Evolutionary conservation across 2,329 filamentous ascomycete species (phyloP).

Genomic region (Cryoendolithus antarcticus): DNA sequence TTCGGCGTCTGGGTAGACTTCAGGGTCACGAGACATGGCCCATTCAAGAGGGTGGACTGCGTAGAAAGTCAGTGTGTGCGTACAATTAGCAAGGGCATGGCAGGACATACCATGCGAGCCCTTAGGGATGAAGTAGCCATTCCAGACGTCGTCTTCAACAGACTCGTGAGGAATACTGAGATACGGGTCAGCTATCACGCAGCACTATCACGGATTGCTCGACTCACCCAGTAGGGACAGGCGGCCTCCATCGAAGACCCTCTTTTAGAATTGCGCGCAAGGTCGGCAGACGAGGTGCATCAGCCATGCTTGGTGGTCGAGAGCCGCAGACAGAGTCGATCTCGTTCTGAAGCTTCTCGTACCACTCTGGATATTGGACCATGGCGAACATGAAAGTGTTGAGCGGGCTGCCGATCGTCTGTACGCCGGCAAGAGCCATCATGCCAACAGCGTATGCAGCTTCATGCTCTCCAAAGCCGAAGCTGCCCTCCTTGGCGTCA

Average conservation of each 20-base stretch:
- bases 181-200: not conserved
- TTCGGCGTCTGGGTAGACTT: conserved; percentile 5
- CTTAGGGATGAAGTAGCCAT: conserved; percentile 20
- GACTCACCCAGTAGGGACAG: conserved; percentile 33
- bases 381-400: conserved; percentile 9
- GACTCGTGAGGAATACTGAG: conserved; percentile 24
- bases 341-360: conserved; percentile 36
- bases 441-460: conserved; percentile 6
- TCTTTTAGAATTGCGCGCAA: conserved; percentile 47
- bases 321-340: conserved; percentile 45
- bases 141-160: conserved; percentile 18
- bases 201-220: not conserved
- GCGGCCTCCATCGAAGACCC: conserved; percentile 44
- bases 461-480: conserved; percentile 4
- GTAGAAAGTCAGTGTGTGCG: too few relatives aligned
- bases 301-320: conserved; percentile 39
- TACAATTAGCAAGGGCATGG: not conserved
- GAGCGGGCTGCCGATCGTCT: conserved; percentile 8
- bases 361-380: conserved; percentile 8
- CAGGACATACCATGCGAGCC: conserved; percentile 8
- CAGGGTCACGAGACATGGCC: conserved; percentile 5
- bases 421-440: conserved; percentile 9
- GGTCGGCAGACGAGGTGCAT: conserved; percentile 39
- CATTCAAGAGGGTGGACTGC: conserved; percentile 8
- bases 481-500: conserved; percentile 21